Base-by-base conservation (phyloP, 2,329 filamentous ascomycete species). In the Aspergillus pseudonomiae region DNA sequence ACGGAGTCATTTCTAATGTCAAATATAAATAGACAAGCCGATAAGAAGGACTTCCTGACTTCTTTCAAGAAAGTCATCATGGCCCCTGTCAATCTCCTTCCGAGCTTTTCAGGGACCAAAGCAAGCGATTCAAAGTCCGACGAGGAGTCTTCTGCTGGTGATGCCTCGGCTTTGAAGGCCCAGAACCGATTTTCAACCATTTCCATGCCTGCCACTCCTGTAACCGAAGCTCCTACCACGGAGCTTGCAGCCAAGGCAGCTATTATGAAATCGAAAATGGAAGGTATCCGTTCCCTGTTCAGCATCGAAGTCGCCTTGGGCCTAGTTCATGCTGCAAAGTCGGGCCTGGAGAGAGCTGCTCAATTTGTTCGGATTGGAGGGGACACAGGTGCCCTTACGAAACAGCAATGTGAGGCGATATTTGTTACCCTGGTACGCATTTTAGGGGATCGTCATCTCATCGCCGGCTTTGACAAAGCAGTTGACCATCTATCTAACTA, bases 21-120 rank as follows among this genome's bases (percentile, higher is more conserved):
- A 28, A 97, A 93, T 75, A 88, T 98, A 73, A 97, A 94, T 74
- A 87, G 95, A 30, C 93, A 96, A 75, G 95, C 93, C 1, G 95
- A 96, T 67, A 99, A 99, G 80, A 92, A 93, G 69, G 95, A 99
- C 75, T 99, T 99, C 72, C 76, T 99, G 65, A 95, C 90, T 53
- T 97, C 94, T 0, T 99, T 99, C 83, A 97, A 93, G 75, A 98
- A 98, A 78, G 95, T 99, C 10, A 92, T 99, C 68, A 97, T 99
- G 94, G 96, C 97, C 89, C 95, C 95, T 2, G 94, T 99, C 56
- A 96, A 92, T 59, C 94, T 93, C 10, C 82, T 98, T 4, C 92
- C 93, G 1, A 89, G 86, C 54, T 86, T 92, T 67, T 82, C 86
- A 6, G 80, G 87, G 82, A n/a, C 84, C 84, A 60, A 92, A 88